Conservation (phyloP, 768 basidiomycete species). For the Kwoniella pini region DNA sequence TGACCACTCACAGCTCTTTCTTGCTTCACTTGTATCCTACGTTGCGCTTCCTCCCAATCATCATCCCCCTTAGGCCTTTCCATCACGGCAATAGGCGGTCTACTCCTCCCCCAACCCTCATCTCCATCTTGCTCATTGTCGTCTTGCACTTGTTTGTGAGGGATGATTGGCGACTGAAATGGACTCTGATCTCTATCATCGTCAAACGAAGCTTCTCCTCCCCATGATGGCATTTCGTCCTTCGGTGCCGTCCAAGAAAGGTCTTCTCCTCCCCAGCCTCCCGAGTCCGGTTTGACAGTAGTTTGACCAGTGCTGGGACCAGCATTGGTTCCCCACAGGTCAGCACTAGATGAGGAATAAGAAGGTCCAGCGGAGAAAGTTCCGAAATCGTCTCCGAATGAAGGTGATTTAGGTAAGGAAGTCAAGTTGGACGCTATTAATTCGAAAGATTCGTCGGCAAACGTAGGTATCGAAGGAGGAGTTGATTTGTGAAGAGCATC, state of each 20-base stretch:
- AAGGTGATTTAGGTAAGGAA: conserved; percentile 32
- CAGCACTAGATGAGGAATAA: conserved; percentile 2
- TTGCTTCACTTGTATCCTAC: conserved; percentile 34
- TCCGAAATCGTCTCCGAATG: conserved; percentile 38
- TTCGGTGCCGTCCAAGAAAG: conserved; percentile 7
- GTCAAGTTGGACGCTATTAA: neutral
- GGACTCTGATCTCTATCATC: neutral
- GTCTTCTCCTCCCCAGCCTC: conserved; percentile 12
- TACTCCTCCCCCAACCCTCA: conserved; percentile 38
- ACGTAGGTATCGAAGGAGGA: neutral
- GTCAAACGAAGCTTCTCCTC: conserved; percentile 12
- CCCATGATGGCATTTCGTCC: neutral
- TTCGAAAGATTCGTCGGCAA: neutral
- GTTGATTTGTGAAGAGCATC: neutral
- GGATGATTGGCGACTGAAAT: conserved; percentile 4
- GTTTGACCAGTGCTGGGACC: neutral
- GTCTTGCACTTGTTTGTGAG: conserved; percentile 18
- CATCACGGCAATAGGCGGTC: neutral
- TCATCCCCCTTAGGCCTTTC: conserved; percentile 23
- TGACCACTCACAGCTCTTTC: conserved; percentile 44
- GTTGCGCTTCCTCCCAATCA: conserved; percentile 52
- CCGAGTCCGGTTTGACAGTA: neutral
- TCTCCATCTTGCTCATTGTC: conserved; percentile 24
- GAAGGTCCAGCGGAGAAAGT: conserved; percentile 24
- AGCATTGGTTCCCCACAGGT: conserved; percentile 27